Percentiles rank a stretch among this genome's conserved stretches.
Conservation (phyloP, 2,329 filamentous ascomycete species). For the Penicillium sp. region DNA sequence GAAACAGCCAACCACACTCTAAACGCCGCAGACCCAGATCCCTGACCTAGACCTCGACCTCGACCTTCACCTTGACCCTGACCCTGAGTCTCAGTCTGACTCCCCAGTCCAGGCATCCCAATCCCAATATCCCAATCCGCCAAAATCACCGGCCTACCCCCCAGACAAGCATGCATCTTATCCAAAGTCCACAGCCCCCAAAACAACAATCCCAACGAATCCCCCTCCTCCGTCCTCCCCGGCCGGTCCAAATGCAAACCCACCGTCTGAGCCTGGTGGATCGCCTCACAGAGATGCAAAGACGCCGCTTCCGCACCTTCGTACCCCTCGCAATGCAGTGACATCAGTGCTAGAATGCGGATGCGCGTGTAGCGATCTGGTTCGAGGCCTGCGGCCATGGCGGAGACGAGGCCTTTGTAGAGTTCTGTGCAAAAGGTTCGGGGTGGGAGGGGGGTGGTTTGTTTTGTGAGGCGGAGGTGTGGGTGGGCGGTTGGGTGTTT, state of each 20-base stretch:
- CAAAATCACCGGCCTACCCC: slow-evolving; percentile 48
- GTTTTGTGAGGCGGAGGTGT: slow-evolving; percentile 40
- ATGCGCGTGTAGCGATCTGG: slow-evolving; percentile 46
- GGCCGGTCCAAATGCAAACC: slow-evolving; percentile 49
- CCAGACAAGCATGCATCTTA: slow-evolving; percentile 50
- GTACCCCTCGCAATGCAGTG: slow-evolving; percentile 49
- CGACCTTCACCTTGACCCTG: too few relatives aligned
- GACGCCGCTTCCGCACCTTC: slow-evolving; percentile 50
- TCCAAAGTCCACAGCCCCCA: slow-evolving; percentile 52
- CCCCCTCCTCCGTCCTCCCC: slow-evolving; percentile 37
- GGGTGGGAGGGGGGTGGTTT: slow-evolving; percentile 39
- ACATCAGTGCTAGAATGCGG: slow-evolving; percentile 48
- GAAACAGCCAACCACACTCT: slow-evolving; percentile 48
- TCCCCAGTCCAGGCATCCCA: slow-evolving; percentile 32
- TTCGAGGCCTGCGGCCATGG: slow-evolving; percentile 48
- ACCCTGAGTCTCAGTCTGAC: slow-evolving; percentile 15
- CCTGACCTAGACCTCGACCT: too few relatives aligned
- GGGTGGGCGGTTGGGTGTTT: slow-evolving; percentile 43
- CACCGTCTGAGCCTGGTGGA: slow-evolving; percentile 49
- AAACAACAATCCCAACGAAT: slow-evolving; percentile 43
- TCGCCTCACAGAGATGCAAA: slow-evolving; percentile 48
- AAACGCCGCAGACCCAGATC: slow-evolving; percentile 35
- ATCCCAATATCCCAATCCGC: slow-evolving; percentile 50
- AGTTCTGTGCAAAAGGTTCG: slow-evolving; percentile 48
- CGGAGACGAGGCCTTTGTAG: slow-evolving; percentile 44